Percentiles rank a stretch among this genome's conserved stretches.
These are phyloP conservation scores for Vinca minor DNA, from an alignment of 257 asterid species.

Conservation along the genomic window DNA sequence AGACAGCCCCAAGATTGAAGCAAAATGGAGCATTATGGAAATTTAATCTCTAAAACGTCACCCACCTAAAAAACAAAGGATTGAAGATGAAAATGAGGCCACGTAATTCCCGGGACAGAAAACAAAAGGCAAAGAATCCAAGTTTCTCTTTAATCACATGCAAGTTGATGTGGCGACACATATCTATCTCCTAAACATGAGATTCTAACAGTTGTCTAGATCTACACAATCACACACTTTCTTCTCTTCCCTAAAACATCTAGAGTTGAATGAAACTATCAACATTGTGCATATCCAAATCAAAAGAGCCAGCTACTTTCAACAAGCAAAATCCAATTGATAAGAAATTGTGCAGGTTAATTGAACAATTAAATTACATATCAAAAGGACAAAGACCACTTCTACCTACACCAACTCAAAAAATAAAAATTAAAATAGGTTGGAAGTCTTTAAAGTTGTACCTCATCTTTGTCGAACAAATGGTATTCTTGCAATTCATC, in stretches of 20 bases:
- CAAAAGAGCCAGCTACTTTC: not conserved
- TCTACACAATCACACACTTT: not conserved
- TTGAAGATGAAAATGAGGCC: not conserved
- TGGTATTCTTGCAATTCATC: slow-evolving; percentile 69
- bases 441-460: slow-evolving; percentile 1
- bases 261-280: too few species aligned
- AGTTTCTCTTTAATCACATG: not conserved
- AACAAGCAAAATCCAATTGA: not conserved
- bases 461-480: slow-evolving; percentile 83
- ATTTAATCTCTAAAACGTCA: not conserved
- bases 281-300: not conserved
- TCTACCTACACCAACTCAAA: too few species aligned
- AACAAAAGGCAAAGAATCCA: not conserved
- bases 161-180: not conserved
- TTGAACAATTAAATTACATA: too few species aligned
- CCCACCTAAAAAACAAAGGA: not conserved
- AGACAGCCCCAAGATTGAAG: too few species aligned
- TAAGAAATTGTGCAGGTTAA: too few species aligned
- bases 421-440: not conserved
- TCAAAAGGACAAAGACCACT: not conserved
- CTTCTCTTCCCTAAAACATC: not conserved
- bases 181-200: not conserved
- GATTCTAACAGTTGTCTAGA: not conserved
- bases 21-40: too few species aligned
- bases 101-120: not conserved